phyloP scores from a whole-genome alignment of 1,284 basidiomycete species.

The Pseudozyma thailandica region DNA sequence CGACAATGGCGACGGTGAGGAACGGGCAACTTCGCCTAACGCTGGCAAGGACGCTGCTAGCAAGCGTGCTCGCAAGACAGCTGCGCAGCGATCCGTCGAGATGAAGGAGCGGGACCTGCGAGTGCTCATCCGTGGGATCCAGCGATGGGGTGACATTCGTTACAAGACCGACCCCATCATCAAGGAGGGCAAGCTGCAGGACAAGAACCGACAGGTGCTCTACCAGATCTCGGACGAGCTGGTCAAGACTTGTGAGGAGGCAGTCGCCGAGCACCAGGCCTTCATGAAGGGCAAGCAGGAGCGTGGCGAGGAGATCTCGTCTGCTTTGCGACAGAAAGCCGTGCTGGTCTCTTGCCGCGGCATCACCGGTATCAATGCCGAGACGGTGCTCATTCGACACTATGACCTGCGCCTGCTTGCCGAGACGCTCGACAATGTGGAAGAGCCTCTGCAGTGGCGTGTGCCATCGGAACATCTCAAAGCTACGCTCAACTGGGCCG shows the following conservation, averaged over 20 bases:
- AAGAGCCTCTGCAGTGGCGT: conserved; percentile 82
- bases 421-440: conserved; percentile 72
- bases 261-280: conserved; percentile 84
- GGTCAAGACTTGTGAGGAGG: conserved; percentile 83
- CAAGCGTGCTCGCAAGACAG: conserved; percentile 72
- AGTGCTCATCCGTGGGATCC: conserved; percentile 91
- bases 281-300: conserved; percentile 69
- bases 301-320: conserved; percentile 77
- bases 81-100: conserved; percentile 91
- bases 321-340: conserved; percentile 83
- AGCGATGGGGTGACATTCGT: conserved; percentile 97
- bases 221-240: conserved; percentile 92
- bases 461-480: conserved; percentile 92
- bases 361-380: conserved; percentile 94
- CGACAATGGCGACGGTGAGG: conserved; percentile 70
- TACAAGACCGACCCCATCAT: conserved; percentile 94
- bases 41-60: conserved; percentile 69
- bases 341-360: conserved; percentile 89
- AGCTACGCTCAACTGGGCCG: conserved; percentile 93
- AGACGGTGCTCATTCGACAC: conserved; percentile 90
- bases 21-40: conserved; percentile 53
- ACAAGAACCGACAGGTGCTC: conserved; percentile 94
- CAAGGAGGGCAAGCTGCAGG: conserved; percentile 87
- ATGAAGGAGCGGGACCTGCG: conserved; percentile 96
- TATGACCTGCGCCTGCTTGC: conserved; percentile 90